Conservation (phyloP, 2,329 filamentous ascomycete species). For the Emergomyces pasteurianus region DNA sequence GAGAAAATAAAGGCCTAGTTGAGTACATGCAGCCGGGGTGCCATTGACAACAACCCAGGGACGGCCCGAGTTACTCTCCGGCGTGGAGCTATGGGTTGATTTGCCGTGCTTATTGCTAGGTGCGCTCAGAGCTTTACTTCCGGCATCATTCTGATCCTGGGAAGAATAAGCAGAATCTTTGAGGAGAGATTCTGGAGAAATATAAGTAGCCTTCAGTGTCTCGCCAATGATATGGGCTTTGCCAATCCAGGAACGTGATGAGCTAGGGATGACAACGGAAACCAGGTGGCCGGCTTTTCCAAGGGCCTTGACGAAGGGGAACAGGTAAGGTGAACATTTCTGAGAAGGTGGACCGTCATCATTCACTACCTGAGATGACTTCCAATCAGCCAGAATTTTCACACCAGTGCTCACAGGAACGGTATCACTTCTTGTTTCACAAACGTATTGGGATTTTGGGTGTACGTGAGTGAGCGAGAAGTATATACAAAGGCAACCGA, state of each 20-base stretch:
- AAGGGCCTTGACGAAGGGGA: conserved; percentile 56
- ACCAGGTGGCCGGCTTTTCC: conserved; percentile 64
- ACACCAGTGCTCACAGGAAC: not conserved
- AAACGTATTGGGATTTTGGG: too few species aligned
- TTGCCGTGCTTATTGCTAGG: conserved; percentile 29
- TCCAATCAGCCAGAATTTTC: not conserved
- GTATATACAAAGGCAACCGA: not conserved
- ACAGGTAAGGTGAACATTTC: conserved; percentile 62
- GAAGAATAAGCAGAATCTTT: conserved; percentile 21
- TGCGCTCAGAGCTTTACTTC: conserved; percentile 42
- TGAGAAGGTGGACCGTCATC: conserved; percentile 65
- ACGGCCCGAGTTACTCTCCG: not conserved
- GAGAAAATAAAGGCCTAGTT: conserved; percentile 66
- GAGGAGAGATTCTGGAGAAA: conserved; percentile 41
- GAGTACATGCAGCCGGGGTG: conserved; percentile 63
- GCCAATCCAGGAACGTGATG: conserved; percentile 87
- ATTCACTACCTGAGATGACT: conserved; percentile 38
- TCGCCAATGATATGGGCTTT: conserved; percentile 91
- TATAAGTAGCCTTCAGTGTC: conserved; percentile 67
- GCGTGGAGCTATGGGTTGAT: not conserved
- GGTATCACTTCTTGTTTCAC: not conserved
- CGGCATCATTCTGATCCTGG: conserved; percentile 20
- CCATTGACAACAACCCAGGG: conserved; percentile 65
- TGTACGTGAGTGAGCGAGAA: too few species aligned
- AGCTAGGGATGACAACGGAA: conserved; percentile 76